Evolutionary conservation across 495 filamentous ascomycete genomes (phyloP).

Genomic region (Trichoderma asperelloides): DNA sequence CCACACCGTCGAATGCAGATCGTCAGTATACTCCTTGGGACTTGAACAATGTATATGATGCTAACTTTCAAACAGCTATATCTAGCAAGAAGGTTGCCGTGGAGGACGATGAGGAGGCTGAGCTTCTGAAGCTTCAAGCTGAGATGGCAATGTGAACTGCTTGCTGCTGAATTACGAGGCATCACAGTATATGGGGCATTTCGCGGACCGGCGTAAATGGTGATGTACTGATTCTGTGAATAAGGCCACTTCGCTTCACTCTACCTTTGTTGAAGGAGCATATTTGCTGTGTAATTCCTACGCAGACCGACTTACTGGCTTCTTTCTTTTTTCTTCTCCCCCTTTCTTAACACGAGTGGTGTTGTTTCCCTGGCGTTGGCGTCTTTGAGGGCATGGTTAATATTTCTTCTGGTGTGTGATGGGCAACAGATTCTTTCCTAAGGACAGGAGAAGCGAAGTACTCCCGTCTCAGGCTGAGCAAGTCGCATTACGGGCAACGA

Average conservation of each 20-base stretch:
- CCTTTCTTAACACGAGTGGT: neutral
- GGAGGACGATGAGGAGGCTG: constrained; percentile 89
- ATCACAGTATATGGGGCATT: neutral
- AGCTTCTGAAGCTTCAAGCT: constrained; percentile 85
- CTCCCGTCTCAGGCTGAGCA: neutral
- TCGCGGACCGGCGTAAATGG: neutral
- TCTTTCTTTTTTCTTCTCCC: neutral
- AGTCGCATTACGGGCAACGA: neutral
- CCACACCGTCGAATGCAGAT: constrained; percentile 60
- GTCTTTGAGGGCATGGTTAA: constrained; percentile 3
- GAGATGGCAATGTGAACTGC: constrained; percentile 86
- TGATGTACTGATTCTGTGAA: neutral
- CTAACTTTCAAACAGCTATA: constrained; percentile 17
- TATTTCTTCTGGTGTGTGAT: neutral
- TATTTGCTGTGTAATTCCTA: neutral
- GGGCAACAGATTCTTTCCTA: neutral
- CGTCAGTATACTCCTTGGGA: constrained; percentile 46
- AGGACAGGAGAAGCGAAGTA: neutral
- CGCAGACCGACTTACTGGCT: neutral
- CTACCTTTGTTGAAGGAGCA: neutral
- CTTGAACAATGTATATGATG: neutral
- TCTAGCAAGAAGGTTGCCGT: constrained; percentile 43
- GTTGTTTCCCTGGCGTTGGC: constrained; percentile 8
- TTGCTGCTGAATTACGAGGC: neutral
- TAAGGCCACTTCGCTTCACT: neutral